Evolutionary conservation across 768 basidiomycete genomes (phyloP).

Genomic region (Dacryopinax spathularia): DNA sequence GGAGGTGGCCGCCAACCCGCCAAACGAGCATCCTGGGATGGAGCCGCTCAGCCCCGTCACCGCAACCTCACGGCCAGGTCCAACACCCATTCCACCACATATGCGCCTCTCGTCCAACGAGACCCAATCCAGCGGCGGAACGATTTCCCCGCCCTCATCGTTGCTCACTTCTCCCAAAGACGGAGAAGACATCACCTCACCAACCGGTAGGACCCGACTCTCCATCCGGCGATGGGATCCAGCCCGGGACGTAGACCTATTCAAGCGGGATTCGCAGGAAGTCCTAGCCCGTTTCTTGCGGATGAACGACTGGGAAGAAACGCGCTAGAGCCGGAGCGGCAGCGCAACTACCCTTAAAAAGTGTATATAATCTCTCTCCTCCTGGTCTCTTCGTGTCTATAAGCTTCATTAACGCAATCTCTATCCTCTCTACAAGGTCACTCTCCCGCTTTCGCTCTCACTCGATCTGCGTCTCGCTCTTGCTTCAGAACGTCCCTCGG

Average conservation of each 20-base stretch:
- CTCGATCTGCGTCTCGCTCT: background rate
- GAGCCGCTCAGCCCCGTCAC: background rate
- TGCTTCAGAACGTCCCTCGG: background rate
- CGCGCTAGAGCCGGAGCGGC: background rate
- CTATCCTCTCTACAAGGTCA: slow-evolving; percentile 27
- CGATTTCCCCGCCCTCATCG: background rate
- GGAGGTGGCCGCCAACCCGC: background rate
- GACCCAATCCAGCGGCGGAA: background rate
- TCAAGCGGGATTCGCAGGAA: slow-evolving; percentile 78
- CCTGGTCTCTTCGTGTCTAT: background rate
- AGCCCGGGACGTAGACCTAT: slow-evolving; percentile 66
- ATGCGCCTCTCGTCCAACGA: slow-evolving; percentile 1
- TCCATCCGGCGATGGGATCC: slow-evolving; percentile 71
- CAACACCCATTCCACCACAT: background rate
- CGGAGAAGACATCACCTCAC: background rate
- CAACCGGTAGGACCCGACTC: slow-evolving; percentile 4
- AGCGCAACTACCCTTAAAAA: no score
- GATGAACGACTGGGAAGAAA: slow-evolving; percentile 51
- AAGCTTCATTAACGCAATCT: slow-evolving; percentile 9
- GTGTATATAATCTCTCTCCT: background rate
- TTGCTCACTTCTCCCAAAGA: background rate
- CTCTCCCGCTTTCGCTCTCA: slow-evolving; percentile 22
- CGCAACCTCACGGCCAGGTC: background rate
- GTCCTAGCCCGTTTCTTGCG: slow-evolving; percentile 71
- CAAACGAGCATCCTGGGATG: background rate